These are phyloP conservation scores for Alternaria ethzedia DNA, from an alignment of 2,329 filamentous ascomycete species.

Conservation along the genomic window DNA sequence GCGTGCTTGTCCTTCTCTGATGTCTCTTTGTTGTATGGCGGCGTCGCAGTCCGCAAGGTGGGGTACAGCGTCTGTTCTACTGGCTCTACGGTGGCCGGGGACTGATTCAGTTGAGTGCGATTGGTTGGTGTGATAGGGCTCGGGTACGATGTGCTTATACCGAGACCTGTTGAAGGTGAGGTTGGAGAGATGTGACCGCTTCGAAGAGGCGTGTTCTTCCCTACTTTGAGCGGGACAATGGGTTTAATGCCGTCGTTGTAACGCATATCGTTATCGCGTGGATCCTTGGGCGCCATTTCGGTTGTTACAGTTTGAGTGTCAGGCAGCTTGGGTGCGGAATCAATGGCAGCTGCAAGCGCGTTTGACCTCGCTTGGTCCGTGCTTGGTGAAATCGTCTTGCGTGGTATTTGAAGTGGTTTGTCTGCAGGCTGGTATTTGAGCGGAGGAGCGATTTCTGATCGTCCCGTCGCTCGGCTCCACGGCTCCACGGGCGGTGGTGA, in stretches of 20 bases:
- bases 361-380: slow-evolving; percentile 28
- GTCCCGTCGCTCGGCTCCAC: slow-evolving; percentile 77
- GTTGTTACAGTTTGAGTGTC: slow-evolving; percentile 41
- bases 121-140: slow-evolving; percentile 38
- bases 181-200: slow-evolving; percentile 40
- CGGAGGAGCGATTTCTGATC: slow-evolving; percentile 67
- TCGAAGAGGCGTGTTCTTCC: slow-evolving; percentile 44
- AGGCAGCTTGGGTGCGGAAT: slow-evolving; percentile 29
- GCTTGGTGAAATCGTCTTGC: slow-evolving; percentile 33
- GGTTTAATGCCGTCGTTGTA: slow-evolving; percentile 52
- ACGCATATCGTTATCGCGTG: slow-evolving; percentile 29
- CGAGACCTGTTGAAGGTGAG: slow-evolving; percentile 32
- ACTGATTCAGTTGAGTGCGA: slow-evolving; percentile 23
- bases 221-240: slow-evolving; percentile 51
- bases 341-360: slow-evolving; percentile 32
- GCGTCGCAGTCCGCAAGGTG: slow-evolving; percentile 29
- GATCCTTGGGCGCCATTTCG: slow-evolving; percentile 10
- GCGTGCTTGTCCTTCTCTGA: slow-evolving; percentile 27
- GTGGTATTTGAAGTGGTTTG: slow-evolving; percentile 61
- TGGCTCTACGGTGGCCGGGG: slow-evolving; percentile 18
- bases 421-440: slow-evolving; percentile 66
- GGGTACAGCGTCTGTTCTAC: slow-evolving; percentile 21
- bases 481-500: slow-evolving; percentile 51
- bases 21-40: slow-evolving; percentile 31
- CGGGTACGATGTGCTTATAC: slow-evolving; percentile 35